These are phyloP conservation scores for Hortaea werneckii DNA, from an alignment of 2,329 filamentous ascomycete genomes.

Conservation along the genomic window DNA sequence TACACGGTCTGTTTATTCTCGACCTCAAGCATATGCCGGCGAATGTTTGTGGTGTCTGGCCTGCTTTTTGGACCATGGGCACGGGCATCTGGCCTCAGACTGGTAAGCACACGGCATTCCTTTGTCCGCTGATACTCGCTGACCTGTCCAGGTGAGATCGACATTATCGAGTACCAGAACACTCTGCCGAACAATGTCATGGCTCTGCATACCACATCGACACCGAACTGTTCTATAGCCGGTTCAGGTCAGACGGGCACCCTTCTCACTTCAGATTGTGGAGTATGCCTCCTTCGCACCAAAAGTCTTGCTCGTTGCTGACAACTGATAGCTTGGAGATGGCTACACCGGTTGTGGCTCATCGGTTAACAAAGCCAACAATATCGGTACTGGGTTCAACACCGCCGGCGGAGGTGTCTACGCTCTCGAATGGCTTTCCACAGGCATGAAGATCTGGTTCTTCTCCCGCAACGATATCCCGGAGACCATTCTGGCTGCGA, in stretches of 20 bases:
- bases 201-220: conserved; percentile 29
- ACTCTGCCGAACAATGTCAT: conserved; percentile 16
- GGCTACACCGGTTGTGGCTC: conserved; percentile 30
- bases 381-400: conserved; percentile 42
- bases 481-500: conserved; percentile 40
- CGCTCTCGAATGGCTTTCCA: conserved; percentile 54
- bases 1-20: conserved; percentile 37
- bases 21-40: conserved; percentile 42
- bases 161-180: conserved; percentile 37
- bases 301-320: neutral
- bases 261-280: conserved; percentile 41
- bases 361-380: conserved; percentile 7
- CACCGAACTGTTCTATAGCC: conserved; percentile 29
- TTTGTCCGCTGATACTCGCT: too few relatives aligned
- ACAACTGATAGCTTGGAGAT: conserved; percentile 25
- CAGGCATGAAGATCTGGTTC: conserved; percentile 68
- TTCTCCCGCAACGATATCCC: conserved; percentile 60
- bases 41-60: conserved; percentile 29
- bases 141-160: conserved; percentile 34
- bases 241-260: conserved; percentile 31
- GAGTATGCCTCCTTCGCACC: conserved; percentile 24
- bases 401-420: conserved; percentile 33
- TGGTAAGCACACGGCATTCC: conserved; percentile 26
- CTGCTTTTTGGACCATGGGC: conserved; percentile 20
- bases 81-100: conserved; percentile 32